Evolutionary conservation across 345 rosid genomes (phyloP), one percentile per base, ranked within the genome.

Genomic region (Rhodamnia rubescens): DNA sequence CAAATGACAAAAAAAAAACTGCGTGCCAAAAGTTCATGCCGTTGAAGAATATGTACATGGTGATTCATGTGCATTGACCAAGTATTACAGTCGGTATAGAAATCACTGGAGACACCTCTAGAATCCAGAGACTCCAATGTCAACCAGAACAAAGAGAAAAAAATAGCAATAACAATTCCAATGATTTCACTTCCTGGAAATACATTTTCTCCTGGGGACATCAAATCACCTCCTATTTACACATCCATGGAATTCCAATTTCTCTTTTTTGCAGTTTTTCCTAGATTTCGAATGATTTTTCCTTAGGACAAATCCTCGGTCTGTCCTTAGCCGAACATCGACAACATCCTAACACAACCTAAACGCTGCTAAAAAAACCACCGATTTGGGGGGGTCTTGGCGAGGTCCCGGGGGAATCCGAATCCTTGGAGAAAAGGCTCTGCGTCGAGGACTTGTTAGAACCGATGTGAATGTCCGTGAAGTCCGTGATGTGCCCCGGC

Each of bases 401-500:
- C 36, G 11, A 7, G 21, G 12, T 18, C 2, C 11, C 51, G 7
- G 83, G 1, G 4, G 44, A 85, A 86, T 58, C 53, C 27, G 89
- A 81, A 74, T 42, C 80, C 55, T 78, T 87, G 29, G 90, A 86
- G 78, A 86, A 82, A 32, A 64, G 42, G 83, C 87, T 88, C 29
- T 24, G 84, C 47, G 2, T 64, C 13, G 80, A 69, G 47, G 83
- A 74, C 49, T 84, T 88, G 82, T 82, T 82, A 1, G 84, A 87
- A 12, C 55, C 87, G 11, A 93, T 52, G 87, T 90, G 92, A 86
- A 94, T 91, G 40, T 90, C 88, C 90, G 84, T 92, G 22, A 92
- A 88, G 86, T 92, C 89, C 32, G 89, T 32, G 74, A 94, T 78
- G 82, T 89, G 89, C 22, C 94, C 94, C 11, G 93, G 96, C 40